phyloP scores from a whole-genome alignment of 179 eudicot species.

The Heliamphora ciliata region DNA sequence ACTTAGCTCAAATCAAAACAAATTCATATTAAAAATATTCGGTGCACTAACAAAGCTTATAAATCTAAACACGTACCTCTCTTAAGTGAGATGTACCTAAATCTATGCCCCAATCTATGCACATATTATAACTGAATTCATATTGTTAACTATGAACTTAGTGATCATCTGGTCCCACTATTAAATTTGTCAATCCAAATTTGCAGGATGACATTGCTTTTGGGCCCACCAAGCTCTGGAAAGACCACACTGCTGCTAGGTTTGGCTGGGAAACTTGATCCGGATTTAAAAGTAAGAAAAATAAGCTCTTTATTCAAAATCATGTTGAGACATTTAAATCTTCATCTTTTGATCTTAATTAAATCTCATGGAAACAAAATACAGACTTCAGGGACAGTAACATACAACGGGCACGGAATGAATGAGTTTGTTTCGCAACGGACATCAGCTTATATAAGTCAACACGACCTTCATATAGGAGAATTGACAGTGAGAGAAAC shows the following conservation, averaged over 20 bases:
- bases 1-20: too few relatives aligned
- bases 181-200: neutral
- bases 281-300: constrained; percentile 15
- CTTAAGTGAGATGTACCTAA: too few relatives aligned
- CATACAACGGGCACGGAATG: constrained; percentile 35
- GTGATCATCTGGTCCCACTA: neutral
- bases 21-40: too few relatives aligned
- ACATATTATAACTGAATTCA: neutral
- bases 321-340: too few relatives aligned
- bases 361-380: neutral
- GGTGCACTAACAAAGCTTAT: too few relatives aligned
- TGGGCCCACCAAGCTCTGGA: constrained; percentile 49
- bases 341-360: neutral
- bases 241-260: constrained; percentile 42
- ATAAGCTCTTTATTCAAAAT: neutral
- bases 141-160: neutral
- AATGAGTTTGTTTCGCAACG: constrained; percentile 30
- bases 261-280: constrained; percentile 34
- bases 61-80: too few relatives aligned
- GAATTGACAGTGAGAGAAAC: constrained; percentile 40
- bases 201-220: constrained; percentile 37
- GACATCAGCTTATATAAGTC: constrained; percentile 33
- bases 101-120: too few relatives aligned
- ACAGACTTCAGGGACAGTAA: constrained; percentile 27
- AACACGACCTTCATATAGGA: constrained; percentile 34